A percentile compares a stretch with the other conserved stretches of the same genome.
phyloP scores from a whole-genome alignment of 1,284 basidiomycete species.

The Caloboletus inedulis region DNA sequence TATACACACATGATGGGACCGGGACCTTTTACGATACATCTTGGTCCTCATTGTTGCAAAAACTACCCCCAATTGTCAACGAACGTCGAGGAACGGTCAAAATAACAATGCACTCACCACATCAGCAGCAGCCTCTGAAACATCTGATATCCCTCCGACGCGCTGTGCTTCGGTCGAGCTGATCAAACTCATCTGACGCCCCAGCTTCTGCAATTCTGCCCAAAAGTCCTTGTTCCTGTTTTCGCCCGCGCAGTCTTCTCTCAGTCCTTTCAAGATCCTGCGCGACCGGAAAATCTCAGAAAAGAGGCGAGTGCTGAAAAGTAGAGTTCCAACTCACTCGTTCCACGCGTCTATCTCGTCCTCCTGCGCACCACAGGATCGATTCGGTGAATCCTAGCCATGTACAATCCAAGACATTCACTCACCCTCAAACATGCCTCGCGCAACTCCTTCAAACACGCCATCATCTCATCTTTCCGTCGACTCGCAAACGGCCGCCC shows the following conservation, averaged over 20 bases:
- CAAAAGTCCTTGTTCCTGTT: slow-evolving; percentile 67
- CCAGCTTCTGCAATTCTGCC: slow-evolving; percentile 50
- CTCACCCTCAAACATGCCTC: slow-evolving; percentile 60
- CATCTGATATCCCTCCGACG: slow-evolving; percentile 50
- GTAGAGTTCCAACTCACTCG: slow-evolving; percentile 40
- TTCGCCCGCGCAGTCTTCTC: slow-evolving; percentile 47
- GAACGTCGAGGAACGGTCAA: neutral
- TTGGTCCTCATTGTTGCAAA: slow-evolving; percentile 16
- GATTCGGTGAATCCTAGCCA: neutral
- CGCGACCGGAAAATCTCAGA: neutral
- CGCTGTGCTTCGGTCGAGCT: slow-evolving; percentile 57
- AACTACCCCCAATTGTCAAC: slow-evolving; percentile 21
- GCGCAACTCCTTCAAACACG: slow-evolving; percentile 69
- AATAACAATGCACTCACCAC: slow-evolving; percentile 35
- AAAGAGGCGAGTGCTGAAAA: neutral
- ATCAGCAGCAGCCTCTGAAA: slow-evolving; percentile 49
- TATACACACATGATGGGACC: neutral
- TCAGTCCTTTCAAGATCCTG: slow-evolving; percentile 60
- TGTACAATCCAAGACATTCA: neutral
- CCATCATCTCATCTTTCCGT: slow-evolving; percentile 64
- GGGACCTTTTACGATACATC: neutral
- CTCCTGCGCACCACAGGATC: slow-evolving; percentile 44
- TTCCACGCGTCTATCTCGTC: slow-evolving; percentile 81
- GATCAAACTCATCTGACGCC: slow-evolving; percentile 58
- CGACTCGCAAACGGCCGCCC: slow-evolving; percentile 64